A percentile compares a stretch with the other conserved stretches of the same genome.
Conservation (phyloP, 140 eudicot species). For the Cichorium intybus region DNA sequence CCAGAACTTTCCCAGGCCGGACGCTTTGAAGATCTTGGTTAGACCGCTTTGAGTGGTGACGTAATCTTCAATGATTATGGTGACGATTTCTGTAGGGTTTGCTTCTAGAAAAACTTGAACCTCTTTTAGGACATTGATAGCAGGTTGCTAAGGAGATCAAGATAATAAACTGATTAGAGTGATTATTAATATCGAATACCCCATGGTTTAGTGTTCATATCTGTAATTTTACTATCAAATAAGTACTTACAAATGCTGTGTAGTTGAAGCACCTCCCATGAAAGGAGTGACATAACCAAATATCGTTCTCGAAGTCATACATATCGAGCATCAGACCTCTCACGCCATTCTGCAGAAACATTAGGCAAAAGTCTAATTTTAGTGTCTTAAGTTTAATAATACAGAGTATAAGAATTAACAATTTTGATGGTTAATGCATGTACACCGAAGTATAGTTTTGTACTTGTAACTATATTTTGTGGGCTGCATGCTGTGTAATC, state of each 20-base stretch:
- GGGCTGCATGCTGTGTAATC: too few relatives aligned
- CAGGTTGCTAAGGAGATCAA: constrained; percentile 57
- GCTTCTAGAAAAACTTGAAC: constrained; percentile 59
- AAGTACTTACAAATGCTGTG: constrained; percentile 84
- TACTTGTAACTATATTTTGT: background rate
- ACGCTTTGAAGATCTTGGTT: constrained; percentile 69
- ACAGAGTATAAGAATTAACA: background rate
- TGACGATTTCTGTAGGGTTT: constrained; percentile 82
- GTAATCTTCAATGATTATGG: constrained; percentile 85
- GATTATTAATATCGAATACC: constrained; percentile 10
- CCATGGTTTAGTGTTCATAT: background rate
- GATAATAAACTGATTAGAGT: background rate
- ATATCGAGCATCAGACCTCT: constrained; percentile 92
- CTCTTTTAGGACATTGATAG: constrained; percentile 65
- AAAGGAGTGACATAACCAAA: constrained; percentile 90
- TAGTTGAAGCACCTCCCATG: constrained; percentile 75
- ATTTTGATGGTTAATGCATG: background rate
- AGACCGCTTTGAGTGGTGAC: constrained; percentile 83
- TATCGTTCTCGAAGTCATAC: constrained; percentile 73
- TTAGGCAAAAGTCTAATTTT: constrained; percentile 5
- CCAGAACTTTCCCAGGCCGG: constrained; percentile 80
- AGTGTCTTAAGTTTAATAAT: constrained; percentile 7
- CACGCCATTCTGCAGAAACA: constrained; percentile 76
- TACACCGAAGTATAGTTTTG: background rate
- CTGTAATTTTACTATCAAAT: background rate